Evolutionary conservation across 2,329 filamentous ascomycete species (phyloP), one percentile per base, ranked within the genome.

Genomic region (Venturia oleaginea): DNA sequence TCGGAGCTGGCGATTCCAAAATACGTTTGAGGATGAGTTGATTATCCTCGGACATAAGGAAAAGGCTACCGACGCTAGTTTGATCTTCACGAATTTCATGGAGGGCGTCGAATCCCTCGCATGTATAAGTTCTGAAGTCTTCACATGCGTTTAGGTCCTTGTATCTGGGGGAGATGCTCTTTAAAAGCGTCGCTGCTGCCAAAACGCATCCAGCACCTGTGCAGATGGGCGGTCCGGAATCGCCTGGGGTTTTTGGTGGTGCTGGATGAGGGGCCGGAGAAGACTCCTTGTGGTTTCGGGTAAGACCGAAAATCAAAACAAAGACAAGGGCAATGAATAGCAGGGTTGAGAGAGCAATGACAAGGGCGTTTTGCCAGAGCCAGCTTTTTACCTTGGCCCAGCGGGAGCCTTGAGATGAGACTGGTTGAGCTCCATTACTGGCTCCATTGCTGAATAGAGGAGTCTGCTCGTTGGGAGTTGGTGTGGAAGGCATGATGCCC

Each of bases 1-100:
- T 67, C 65, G 70, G 82, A 64, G 84, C 85, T 2, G 80, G 75
- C 1, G 82, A 81, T 72, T 88, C 85, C 13, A 89, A 75, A 40
- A 88, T 84, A 70, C 86, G 84, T 55, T 84, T 83, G 34, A 88
- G 79, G 11, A 83, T 76, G 61, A 79, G 79, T 68, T 85, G 80
- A 6, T 83, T 83, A 65, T 81, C 81, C 70, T 89, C 86, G 24
- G 76, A 76, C 83, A 89, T 85, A 66, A 84, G 79, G 2, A 40
- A 43, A 8, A 60, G 59, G 59, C 59, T 60, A 8, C 59, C 59
- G n/a, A 60, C 59, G 42, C 40, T 46, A 24, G 80, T 84, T 67
- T 86, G 83, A 70, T 90, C 87, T 3, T 84, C 76, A 3, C 86
- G 82, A 65, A 90, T 80, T 69, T 89, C 86, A 74, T 89, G 83